Conservation (phyloP, 1,284 basidiomycete genomes). For the Ganoderma resinaceum region DNA sequence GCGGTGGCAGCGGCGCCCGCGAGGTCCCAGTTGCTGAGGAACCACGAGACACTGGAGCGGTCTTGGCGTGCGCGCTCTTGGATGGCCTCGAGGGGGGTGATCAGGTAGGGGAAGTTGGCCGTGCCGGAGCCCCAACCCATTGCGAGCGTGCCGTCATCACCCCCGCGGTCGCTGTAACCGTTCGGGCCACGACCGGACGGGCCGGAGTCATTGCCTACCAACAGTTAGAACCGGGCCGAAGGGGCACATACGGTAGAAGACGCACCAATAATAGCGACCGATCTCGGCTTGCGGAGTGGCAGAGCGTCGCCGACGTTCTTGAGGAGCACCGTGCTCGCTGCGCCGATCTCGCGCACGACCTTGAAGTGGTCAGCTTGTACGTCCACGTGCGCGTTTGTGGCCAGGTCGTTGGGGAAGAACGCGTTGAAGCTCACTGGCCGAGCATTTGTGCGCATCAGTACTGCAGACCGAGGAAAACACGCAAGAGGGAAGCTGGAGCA, state of each 20-base stretch:
- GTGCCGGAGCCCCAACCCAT: slow-evolving; percentile 79
- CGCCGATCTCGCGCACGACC: slow-evolving; percentile 77
- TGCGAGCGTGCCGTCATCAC: slow-evolving; percentile 74
- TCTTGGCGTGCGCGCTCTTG: slow-evolving; percentile 66
- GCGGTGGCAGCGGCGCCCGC: slow-evolving; percentile 58
- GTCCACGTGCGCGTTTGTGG: slow-evolving; percentile 72
- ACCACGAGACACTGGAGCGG: slow-evolving; percentile 56
- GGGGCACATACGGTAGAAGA: neutral
- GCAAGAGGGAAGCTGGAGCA: neutral
- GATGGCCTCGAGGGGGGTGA: slow-evolving; percentile 76
- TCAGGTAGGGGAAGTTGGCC: slow-evolving; percentile 65
- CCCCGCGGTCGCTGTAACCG: slow-evolving; percentile 70
- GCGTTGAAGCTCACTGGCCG: slow-evolving; percentile 61
- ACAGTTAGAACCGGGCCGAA: neutral
- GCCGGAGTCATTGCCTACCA: slow-evolving; percentile 60
- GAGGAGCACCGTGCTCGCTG: slow-evolving; percentile 79
- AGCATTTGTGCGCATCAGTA: neutral
- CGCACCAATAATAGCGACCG: slow-evolving; percentile 62
- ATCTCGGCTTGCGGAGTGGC: slow-evolving; percentile 69
- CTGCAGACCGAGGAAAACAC: slow-evolving; percentile 31
- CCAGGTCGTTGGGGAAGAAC: slow-evolving; percentile 57
- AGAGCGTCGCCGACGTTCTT: slow-evolving; percentile 77
- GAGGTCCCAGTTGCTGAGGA: slow-evolving; percentile 72
- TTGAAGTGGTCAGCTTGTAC: slow-evolving; percentile 79
- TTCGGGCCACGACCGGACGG: slow-evolving; percentile 77